These are phyloP conservation scores for Rhizopogon salebrosus DNA, from an alignment of 768 basidiomycete species.

Conservation along the genomic window DNA sequence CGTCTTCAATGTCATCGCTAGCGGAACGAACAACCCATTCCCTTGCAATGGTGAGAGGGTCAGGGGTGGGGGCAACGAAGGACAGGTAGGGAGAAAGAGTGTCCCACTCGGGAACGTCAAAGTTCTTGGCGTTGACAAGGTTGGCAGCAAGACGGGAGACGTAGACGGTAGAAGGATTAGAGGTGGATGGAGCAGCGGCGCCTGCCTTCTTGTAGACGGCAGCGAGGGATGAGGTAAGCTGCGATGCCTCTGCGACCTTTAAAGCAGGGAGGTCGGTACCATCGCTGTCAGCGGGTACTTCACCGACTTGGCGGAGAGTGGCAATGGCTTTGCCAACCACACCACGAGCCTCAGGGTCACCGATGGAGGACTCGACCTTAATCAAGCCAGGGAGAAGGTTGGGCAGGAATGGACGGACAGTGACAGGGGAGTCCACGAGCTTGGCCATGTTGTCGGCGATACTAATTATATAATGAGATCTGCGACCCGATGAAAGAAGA, in stretches of 20 bases:
- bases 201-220: conserved; percentile 85
- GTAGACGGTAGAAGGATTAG: conserved; percentile 61
- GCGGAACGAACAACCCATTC: conserved; percentile 93
- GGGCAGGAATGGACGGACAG: conserved; percentile 95
- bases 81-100: conserved; percentile 70
- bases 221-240: conserved; percentile 61
- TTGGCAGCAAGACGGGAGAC: conserved; percentile 76
- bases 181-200: conserved; percentile 47
- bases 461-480: conserved; percentile 35
- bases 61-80: conserved; percentile 59
- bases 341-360: conserved; percentile 96
- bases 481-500: conserved; percentile 9
- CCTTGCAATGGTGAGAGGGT: conserved; percentile 60
- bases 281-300: conserved; percentile 79
- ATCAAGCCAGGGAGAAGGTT: conserved; percentile 92
- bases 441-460: conserved; percentile 99
- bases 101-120: conserved; percentile 86
- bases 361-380: conserved; percentile 92
- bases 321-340: conserved; percentile 89
- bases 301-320: conserved; percentile 92
- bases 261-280: conserved; percentile 88
- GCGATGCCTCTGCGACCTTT: conserved; percentile 67
- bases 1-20: conserved; percentile 66
- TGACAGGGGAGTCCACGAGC: conserved; percentile 91
- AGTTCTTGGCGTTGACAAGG: conserved; percentile 88